Evolutionary conservation across 768 basidiomycete genomes (phyloP).

Genomic region (Phylloporus arenicola): DNA sequence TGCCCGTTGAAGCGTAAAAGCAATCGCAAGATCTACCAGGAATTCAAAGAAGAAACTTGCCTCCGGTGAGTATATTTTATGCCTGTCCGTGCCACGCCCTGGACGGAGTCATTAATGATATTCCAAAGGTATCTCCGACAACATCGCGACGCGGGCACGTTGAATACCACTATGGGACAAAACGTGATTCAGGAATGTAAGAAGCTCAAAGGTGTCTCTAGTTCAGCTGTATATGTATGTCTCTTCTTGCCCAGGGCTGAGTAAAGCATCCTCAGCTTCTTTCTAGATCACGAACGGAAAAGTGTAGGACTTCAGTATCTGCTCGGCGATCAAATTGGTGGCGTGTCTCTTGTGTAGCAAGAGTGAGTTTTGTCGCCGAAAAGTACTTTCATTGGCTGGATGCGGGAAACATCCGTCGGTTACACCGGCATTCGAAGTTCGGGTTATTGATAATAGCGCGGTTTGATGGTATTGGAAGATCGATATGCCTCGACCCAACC

Average conservation of each 20-base stretch:
- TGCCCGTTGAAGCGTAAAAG: slow-evolving; percentile 49
- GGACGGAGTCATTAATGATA: background rate
- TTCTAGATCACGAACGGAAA: slow-evolving; percentile 21
- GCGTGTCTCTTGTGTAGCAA: background rate
- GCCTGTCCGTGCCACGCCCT: background rate
- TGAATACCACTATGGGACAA: slow-evolving; percentile 46
- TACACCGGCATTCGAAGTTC: background rate
- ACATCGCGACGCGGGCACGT: slow-evolving; percentile 45
- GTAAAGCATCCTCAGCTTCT: background rate
- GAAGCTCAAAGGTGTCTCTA: slow-evolving; percentile 48
- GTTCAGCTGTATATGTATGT: slow-evolving; percentile 27
- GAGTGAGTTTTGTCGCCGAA: background rate
- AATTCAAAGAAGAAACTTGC: slow-evolving; percentile 76
- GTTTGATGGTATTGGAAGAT: background rate
- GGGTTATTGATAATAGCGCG: background rate
- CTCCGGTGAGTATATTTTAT: slow-evolving; percentile 39
- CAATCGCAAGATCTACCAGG: slow-evolving; percentile 71
- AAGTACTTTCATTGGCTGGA: background rate
- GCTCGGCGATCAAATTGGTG: background rate
- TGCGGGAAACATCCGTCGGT: background rate
- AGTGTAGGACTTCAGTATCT: slow-evolving; percentile 6
- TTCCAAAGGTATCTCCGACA: slow-evolving; percentile 54
- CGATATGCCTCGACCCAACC: background rate
- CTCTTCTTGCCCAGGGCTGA: background rate
- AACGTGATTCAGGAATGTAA: slow-evolving; percentile 62